phyloP scores from a whole-genome alignment of 2,329 filamentous ascomycete genomes.

The Gnomoniopsis sp. region DNA sequence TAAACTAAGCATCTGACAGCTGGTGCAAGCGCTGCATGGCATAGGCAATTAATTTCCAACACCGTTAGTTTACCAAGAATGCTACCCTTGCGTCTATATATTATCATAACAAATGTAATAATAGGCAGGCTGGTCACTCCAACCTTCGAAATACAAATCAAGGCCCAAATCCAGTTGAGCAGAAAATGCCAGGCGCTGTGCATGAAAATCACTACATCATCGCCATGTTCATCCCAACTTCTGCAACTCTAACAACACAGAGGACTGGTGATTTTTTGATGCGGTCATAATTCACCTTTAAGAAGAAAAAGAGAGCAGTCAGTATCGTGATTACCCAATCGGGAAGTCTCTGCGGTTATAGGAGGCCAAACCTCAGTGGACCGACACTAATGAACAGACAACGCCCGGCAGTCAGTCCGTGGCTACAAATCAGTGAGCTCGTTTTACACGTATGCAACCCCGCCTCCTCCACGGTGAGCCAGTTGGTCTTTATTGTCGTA shows the following conservation, averaged over 20 bases:
- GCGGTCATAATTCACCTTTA: no score
- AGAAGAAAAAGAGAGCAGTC: no score
- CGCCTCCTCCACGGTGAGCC: background rate
- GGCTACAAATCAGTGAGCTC: background rate
- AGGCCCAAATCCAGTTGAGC: background rate
- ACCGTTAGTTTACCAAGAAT: background rate
- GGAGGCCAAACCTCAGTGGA: no score
- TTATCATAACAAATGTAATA: no score
- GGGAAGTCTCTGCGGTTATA: no score
- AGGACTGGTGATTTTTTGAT: background rate
- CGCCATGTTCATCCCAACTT: background rate
- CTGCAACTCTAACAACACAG: no score
- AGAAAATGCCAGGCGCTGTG: background rate
- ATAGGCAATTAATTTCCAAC: background rate
- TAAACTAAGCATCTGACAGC: background rate
- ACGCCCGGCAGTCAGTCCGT: no score
- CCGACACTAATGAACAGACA: no score
- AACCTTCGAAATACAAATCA: background rate
- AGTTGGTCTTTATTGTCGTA: background rate
- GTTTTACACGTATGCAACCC: background rate
- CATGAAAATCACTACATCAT: slow-evolving; percentile 1
- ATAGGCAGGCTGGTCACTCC: background rate
- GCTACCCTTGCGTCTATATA: no score
- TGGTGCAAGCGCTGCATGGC: background rate
- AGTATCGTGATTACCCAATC: background rate